Conservation (phyloP, 768 basidiomycete genomes). For the Amanita pallidorosea region DNA sequence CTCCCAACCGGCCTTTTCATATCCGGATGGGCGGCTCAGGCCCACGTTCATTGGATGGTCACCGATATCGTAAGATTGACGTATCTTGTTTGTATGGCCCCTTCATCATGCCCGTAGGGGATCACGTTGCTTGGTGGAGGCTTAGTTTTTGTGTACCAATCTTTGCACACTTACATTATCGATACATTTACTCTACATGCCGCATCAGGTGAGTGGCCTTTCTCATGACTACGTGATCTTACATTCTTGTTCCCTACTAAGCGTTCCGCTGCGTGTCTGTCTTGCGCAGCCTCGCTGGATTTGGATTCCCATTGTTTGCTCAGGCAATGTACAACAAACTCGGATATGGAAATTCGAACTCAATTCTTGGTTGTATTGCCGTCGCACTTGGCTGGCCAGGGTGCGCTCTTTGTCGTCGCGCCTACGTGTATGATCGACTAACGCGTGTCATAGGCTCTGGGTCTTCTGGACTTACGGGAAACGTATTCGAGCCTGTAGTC, state of each 20-base stretch:
- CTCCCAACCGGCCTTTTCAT: constrained; percentile 62
- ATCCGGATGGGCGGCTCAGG: constrained; percentile 58
- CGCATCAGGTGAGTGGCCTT: constrained; percentile 40
- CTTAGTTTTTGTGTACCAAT: constrained; percentile 48
- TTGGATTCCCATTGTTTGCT: constrained; percentile 72
- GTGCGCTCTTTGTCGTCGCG: constrained; percentile 21
- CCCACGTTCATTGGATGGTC: constrained; percentile 54
- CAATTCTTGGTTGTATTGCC: constrained; percentile 51
- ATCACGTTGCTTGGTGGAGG: constrained; percentile 47
- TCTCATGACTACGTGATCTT: neutral
- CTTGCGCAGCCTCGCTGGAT: constrained; percentile 57
- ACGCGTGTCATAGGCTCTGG: constrained; percentile 5
- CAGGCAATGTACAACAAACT: constrained; percentile 53
- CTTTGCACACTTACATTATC: constrained; percentile 58
- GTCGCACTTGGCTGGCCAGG: too few species aligned
- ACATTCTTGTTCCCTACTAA: constrained; percentile 11
- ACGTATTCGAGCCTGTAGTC: constrained; percentile 2
- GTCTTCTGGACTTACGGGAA: constrained; percentile 7
- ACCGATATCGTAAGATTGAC: constrained; percentile 44
- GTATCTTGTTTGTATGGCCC: neutral
- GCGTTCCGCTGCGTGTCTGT: constrained; percentile 56
- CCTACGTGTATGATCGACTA: neutral
- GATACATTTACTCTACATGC: constrained; percentile 58
- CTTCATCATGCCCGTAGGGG: constrained; percentile 26
- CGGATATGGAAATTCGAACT: constrained; percentile 62